These are phyloP conservation scores for Abrus pulchellus DNA, from an alignment of 306 rosid species.

Conservation along the genomic window DNA sequence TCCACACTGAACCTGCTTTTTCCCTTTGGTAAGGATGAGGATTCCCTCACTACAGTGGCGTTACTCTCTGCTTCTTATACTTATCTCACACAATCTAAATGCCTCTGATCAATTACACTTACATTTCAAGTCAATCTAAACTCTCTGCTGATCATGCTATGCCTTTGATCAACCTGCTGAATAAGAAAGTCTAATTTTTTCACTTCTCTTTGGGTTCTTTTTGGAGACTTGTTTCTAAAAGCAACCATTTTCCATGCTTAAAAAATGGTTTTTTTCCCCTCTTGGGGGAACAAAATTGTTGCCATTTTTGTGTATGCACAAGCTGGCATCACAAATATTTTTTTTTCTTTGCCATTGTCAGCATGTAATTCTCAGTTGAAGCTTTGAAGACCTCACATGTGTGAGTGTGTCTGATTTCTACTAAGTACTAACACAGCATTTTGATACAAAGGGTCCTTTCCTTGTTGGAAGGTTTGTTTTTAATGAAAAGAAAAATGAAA, in stretches of 20 bases:
- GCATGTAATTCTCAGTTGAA: background rate
- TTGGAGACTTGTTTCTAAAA: constrained; percentile 1
- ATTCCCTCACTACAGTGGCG: background rate
- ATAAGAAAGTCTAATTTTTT: background rate
- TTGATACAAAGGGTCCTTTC: constrained; percentile 2
- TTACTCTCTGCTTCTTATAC: constrained; percentile 5
- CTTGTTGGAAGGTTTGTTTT: constrained; percentile 22
- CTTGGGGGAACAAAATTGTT: background rate
- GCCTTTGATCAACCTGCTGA: background rate
- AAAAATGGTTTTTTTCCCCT: background rate
- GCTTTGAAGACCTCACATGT: constrained; percentile 27
- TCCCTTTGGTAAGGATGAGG: constrained; percentile 31
- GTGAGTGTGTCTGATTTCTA: constrained; percentile 31
- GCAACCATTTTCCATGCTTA: background rate
- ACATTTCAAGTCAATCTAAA: constrained; percentile 1
- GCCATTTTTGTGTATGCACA: constrained; percentile 26
- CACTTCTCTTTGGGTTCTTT: constrained; percentile 2
- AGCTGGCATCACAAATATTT: constrained; percentile 21
- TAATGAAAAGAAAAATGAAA: constrained; percentile 9
- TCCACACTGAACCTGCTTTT: background rate
- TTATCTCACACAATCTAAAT: constrained; percentile 1
- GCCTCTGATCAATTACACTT: background rate
- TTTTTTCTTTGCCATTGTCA: constrained; percentile 27
- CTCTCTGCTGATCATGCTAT: constrained; percentile 15
- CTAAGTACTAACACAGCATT: background rate